Percentiles rank a stretch among this genome's conserved stretches.
These are phyloP conservation scores for Neurospora pannonica DNA, from an alignment of 495 filamentous ascomycete genomes.

Conservation along the genomic window DNA sequence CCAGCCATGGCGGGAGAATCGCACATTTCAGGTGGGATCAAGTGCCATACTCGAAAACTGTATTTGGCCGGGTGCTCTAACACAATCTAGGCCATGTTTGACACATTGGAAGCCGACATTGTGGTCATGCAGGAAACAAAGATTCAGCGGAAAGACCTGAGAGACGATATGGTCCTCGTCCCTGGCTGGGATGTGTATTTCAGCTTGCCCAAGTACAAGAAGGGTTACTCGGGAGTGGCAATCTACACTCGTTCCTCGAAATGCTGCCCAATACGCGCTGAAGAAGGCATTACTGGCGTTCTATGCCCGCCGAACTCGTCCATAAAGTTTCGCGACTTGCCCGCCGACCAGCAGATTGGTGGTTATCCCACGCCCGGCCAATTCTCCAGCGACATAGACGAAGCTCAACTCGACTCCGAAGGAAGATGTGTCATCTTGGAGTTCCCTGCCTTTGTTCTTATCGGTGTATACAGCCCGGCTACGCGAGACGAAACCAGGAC, in stretches of 20 bases:
- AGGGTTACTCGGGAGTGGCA: constrained; percentile 95
- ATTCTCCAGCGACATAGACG: constrained; percentile 54
- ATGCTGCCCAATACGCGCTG: constrained; percentile 81
- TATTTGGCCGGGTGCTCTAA: background rate
- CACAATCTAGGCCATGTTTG: constrained; percentile 62
- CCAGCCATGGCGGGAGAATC: constrained; percentile 83
- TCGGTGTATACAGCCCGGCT: constrained; percentile 85
- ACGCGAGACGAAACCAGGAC: constrained; percentile 77
- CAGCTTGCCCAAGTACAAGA: constrained; percentile 85
- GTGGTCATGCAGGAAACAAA: constrained; percentile 94
- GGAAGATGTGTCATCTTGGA: constrained; percentile 89
- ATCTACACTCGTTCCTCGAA: constrained; percentile 88
- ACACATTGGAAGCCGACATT: constrained; percentile 86
- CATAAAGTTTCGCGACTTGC: constrained; percentile 65
- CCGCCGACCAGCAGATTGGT: constrained; percentile 74
- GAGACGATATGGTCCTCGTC: constrained; percentile 92
- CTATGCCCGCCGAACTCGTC: constrained; percentile 68
- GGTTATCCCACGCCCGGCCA: constrained; percentile 72
- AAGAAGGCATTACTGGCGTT: constrained; percentile 85
- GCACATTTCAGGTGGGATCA: constrained; percentile 55
- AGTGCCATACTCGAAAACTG: background rate
- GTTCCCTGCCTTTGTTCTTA: constrained; percentile 88
- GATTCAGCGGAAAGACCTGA: constrained; percentile 88
- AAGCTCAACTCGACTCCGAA: constrained; percentile 72
- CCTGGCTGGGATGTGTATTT: constrained; percentile 97